These are phyloP conservation scores for Fusarium euwallaceae DNA, from an alignment of 2,329 filamentous ascomycete genomes.

Conservation along the genomic window DNA sequence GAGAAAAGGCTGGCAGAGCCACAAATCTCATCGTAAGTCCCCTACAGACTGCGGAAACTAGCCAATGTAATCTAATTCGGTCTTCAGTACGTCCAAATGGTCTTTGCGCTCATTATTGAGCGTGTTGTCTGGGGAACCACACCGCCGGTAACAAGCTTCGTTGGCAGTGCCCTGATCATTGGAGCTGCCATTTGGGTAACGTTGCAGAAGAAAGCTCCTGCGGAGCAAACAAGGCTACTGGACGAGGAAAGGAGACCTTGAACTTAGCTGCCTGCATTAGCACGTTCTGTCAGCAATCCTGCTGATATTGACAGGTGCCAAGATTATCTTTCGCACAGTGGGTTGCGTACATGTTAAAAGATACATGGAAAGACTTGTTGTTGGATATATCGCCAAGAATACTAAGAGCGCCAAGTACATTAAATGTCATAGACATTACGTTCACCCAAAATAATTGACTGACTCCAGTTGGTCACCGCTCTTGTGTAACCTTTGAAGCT, in stretches of 20 bases:
- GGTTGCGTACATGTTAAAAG: background rate
- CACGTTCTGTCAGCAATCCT: background rate
- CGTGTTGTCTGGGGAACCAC: conserved; percentile 59
- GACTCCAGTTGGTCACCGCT: background rate
- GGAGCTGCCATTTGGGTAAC: conserved; percentile 58
- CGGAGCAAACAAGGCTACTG: conserved; percentile 28
- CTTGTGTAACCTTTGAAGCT: background rate
- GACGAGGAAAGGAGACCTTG: conserved; percentile 55
- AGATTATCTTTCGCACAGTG: background rate
- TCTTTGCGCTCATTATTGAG: conserved; percentile 55
- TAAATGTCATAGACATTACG: background rate
- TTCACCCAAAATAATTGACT: background rate
- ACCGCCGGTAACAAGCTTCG: conserved; percentile 53
- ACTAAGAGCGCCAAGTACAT: background rate
- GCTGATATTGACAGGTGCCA: background rate
- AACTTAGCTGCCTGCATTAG: background rate
- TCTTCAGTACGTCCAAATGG: conserved; percentile 50
- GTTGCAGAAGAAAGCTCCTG: conserved; percentile 54
- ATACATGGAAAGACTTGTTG: background rate
- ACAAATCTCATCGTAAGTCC: conserved; percentile 50
- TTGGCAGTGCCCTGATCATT: conserved; percentile 57
- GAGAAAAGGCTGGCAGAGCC: conserved; percentile 67
- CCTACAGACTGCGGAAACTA: accelerated
- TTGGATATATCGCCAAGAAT: background rate
- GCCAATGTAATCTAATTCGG: conserved; percentile 37